Base-by-base conservation (phyloP, 2,329 filamentous ascomycete genomes). In the Shiraia bambusicola region DNA sequence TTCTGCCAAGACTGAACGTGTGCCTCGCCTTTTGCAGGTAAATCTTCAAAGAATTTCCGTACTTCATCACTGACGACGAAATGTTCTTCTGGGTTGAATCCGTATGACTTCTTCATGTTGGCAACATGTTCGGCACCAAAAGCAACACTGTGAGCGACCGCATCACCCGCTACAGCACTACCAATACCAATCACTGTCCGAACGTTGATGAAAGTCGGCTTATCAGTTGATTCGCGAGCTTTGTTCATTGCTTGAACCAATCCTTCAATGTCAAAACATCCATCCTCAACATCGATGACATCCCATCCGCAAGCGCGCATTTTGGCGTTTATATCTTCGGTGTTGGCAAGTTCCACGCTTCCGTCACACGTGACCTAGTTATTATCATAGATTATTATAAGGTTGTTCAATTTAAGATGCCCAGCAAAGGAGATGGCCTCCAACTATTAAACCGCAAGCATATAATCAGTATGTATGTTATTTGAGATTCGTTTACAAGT, bases 311-410 rank as follows among this genome's bases (percentile, higher is more conserved):
- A 77, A 5, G 78, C 77, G 3, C 70, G 63, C 77, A 81, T 80
- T 62, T 81, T 82, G 12, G 69, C 61, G 42, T 81, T 80, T 52
- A 80, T 67, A 33, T 82, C 77, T 50, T 82, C 79, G 0, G 72
- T 77, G 46, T 78, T 80, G 2, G 72, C 72, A 29, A 75, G 65
- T 56, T 81, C 77, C 2, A 81, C 72, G 2, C 71, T 73, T 1
- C 80, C 79, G 42, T 82, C 79, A 52, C 79, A 82, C 4, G 78
- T 81, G 34, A 82, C 69, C 52, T 79, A 75, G 58, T 82, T 82
- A 61, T 83, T 82, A 50, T 82, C 80, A 49, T 82, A 82, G 33
- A 81, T 76, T 17, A 82, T 62, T 3, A 73, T 74, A 1, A 83
- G 63, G 57, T 82, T 82, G 63, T 77, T 75, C 8, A 83, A 67